A percentile compares a stretch with the other conserved stretches of the same genome.
Conservation (phyloP, 2,329 filamentous ascomycete genomes). For the Nakataea oryzae region DNA sequence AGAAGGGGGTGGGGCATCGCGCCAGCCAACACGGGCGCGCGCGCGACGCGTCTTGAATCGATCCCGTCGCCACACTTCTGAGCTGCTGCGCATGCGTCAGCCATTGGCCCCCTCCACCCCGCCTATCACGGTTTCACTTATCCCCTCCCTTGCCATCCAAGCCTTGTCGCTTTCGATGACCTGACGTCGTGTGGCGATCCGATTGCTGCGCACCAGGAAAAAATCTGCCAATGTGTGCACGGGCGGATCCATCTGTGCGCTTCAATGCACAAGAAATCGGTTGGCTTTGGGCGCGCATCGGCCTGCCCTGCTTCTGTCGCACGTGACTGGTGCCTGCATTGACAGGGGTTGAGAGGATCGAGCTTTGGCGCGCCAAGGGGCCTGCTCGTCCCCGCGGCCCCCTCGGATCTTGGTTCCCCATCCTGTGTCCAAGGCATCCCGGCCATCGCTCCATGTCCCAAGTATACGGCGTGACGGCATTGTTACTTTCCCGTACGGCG, state of each 20-base stretch:
- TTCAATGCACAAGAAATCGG: too few relatives aligned
- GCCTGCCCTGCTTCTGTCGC: too few relatives aligned
- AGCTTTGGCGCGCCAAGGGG: too few relatives aligned
- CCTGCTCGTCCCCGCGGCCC: too few relatives aligned
- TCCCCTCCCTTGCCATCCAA: not conserved
- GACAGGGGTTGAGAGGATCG: too few relatives aligned
- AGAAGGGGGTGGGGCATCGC: not conserved
- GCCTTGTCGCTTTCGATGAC: not conserved
- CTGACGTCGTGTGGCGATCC: not conserved
- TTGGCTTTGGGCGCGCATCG: too few relatives aligned
- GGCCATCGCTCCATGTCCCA: too few relatives aligned
- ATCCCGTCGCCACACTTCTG: not conserved
- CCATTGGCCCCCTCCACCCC: too few relatives aligned
- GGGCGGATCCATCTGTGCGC: not conserved
- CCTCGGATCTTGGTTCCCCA: too few relatives aligned
- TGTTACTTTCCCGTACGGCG: not conserved
- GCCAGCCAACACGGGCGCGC: not conserved
- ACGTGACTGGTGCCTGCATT: too few relatives aligned
- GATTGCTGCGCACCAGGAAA: not conserved
- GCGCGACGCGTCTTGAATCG: not conserved
- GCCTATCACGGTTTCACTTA: not conserved
- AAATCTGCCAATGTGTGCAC: not conserved
- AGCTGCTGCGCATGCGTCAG: not conserved
- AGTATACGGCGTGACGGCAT: too few relatives aligned
- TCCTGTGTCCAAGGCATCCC: too few relatives aligned